Conservation (phyloP, 2,329 filamentous ascomycete species). For the Lachnellula cervina region DNA sequence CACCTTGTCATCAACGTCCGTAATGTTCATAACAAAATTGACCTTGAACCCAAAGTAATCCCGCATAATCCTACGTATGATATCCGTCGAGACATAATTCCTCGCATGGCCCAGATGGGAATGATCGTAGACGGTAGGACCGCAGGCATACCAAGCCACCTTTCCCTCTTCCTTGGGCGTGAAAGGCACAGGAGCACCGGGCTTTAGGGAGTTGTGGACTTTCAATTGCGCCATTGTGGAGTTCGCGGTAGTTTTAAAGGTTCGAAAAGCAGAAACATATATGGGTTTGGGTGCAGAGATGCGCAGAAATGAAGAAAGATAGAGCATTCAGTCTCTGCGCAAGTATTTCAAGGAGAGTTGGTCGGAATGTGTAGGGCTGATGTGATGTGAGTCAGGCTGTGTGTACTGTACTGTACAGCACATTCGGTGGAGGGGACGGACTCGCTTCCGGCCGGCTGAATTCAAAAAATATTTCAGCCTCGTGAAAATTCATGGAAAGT, state of each 20-base stretch:
- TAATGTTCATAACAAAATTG: conserved; percentile 70
- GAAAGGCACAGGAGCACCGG: conserved; percentile 28
- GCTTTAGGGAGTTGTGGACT: conserved; percentile 30
- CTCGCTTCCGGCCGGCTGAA: not conserved
- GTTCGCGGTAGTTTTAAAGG: conserved; percentile 4
- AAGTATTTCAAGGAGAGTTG: not conserved
- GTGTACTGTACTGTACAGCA: too few species aligned
- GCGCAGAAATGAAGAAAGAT: conserved; percentile 12
- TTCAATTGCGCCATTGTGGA: conserved; percentile 25
- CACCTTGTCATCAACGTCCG: conserved; percentile 60
- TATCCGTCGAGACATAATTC: conserved; percentile 71
- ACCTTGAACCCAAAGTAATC: conserved; percentile 66
- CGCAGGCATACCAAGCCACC: conserved; percentile 64
- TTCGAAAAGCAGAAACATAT: conserved; percentile 12
- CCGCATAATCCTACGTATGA: conserved; percentile 60
- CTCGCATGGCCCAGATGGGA: conserved; percentile 63
- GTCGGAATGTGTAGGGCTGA: not conserved
- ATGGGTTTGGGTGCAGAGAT: conserved; percentile 6
- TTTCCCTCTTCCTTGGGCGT: conserved; percentile 27
- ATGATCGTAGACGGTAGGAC: conserved; percentile 66
- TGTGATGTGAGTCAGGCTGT: not conserved
- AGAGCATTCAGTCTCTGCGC: conserved; percentile 15
- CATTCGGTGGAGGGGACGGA: conserved; percentile 2
- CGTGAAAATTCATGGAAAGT: conserved; percentile 5
- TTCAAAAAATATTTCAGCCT: conserved; percentile 7